phyloP scores from a whole-genome alignment of 805 yeast species.

The Sugiyamaella lignohabitans region DNA sequence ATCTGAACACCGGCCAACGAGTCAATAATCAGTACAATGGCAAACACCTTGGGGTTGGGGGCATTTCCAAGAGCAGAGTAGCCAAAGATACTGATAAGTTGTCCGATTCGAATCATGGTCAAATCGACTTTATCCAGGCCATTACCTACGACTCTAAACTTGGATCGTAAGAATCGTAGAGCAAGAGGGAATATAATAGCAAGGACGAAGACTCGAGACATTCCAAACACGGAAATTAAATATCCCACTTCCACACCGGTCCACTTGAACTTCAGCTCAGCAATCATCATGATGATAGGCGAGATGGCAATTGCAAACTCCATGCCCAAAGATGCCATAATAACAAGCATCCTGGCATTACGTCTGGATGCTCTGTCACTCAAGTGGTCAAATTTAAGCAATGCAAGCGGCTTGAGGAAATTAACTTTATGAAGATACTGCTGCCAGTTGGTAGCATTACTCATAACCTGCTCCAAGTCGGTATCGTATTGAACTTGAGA shows the following conservation, averaged over 20 bases:
- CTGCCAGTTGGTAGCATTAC: constrained; percentile 8
- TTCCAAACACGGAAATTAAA: constrained; percentile 25
- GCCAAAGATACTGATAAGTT: constrained; percentile 13
- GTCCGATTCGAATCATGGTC: constrained; percentile 18
- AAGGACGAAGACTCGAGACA: constrained; percentile 23
- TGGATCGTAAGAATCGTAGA: constrained; percentile 11
- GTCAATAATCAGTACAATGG: constrained; percentile 14
- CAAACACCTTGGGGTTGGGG: constrained; percentile 15
- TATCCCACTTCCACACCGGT: constrained; percentile 30
- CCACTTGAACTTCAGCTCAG: constrained; percentile 29
- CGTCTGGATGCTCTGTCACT: constrained; percentile 9
- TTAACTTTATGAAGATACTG: constrained; percentile 15
- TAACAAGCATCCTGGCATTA: constrained; percentile 19
- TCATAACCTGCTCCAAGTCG: constrained; percentile 1
- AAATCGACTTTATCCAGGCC: constrained; percentile 20
- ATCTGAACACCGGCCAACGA: constrained; percentile 19
- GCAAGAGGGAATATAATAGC: constrained; percentile 22
- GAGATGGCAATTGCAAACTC: constrained; percentile 16
- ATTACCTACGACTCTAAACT: constrained; percentile 3
- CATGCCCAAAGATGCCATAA: constrained; percentile 11
- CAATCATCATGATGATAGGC: constrained; percentile 24
- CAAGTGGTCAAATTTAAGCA: constrained; percentile 20
- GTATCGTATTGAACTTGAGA: constrained; percentile 17
- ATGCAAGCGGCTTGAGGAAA: constrained; percentile 24
- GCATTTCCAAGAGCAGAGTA: constrained; percentile 20